Percentiles rank a stretch among this genome's conserved stretches.
Conservation (phyloP, 805 yeast genomes). For the Debaryomyces maramus region DNA sequence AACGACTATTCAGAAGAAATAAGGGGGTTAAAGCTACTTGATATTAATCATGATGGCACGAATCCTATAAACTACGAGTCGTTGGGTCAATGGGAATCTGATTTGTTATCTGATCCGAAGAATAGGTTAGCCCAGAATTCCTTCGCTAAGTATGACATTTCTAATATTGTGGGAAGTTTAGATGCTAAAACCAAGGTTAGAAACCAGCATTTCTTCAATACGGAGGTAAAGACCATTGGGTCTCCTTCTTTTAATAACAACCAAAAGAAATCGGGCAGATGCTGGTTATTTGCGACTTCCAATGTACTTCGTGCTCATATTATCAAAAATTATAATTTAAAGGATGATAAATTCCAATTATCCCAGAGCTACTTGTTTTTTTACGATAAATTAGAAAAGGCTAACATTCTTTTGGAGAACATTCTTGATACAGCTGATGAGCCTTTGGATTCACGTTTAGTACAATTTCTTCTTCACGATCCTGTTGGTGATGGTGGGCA, state of each 20-base stretch:
- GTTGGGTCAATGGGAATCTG: conserved; percentile 47
- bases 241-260: conserved; percentile 43
- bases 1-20: conserved; percentile 9
- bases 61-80: conserved; percentile 30
- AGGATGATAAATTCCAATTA: conserved; percentile 57
- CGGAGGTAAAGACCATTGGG: conserved; percentile 36
- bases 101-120: conserved; percentile 46
- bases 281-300: conserved; percentile 87
- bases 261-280: conserved; percentile 76
- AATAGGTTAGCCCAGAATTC: conserved; percentile 56
- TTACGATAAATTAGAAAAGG: conserved; percentile 83
- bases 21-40: conserved; percentile 15
- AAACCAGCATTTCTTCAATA: conserved; percentile 37
- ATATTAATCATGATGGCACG: conserved; percentile 7
- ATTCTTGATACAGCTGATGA: conserved; percentile 67
- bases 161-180: conserved; percentile 41
- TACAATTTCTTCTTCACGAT: conserved; percentile 61
- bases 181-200: conserved; percentile 16
- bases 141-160: conserved; percentile 48
- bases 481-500: conserved; percentile 88
- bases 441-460: conserved; percentile 66
- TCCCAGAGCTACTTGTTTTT: conserved; percentile 80
- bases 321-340: conserved; percentile 58
- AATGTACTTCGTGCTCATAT: conserved; percentile 68
- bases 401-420: conserved; percentile 77